Percentiles rank a stretch among this genome's conserved stretches.
These are phyloP conservation scores for Clitopilus hobsonii DNA, from an alignment of 768 basidiomycete genomes.

Conservation along the genomic window DNA sequence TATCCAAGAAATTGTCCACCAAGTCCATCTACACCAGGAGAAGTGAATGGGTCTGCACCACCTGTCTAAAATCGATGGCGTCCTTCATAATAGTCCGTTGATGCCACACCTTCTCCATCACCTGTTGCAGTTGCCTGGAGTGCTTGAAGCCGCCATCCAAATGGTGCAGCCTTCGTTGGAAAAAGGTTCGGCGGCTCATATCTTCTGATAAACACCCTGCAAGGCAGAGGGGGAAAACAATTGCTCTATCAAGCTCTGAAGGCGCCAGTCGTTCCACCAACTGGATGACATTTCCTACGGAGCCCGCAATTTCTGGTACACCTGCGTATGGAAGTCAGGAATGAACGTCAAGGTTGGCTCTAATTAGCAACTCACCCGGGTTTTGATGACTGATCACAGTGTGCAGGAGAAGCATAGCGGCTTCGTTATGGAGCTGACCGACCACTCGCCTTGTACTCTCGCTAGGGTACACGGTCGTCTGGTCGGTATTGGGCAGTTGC, in stretches of 20 bases:
- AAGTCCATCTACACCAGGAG: conserved; percentile 39
- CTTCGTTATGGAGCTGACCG: conserved; percentile 58
- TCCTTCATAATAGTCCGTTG: conserved; percentile 52
- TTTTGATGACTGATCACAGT: conserved; percentile 64
- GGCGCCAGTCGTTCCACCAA: conserved; percentile 49
- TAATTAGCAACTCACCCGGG: conserved; percentile 49
- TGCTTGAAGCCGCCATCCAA: conserved; percentile 60
- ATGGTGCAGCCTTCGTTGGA: conserved; percentile 50
- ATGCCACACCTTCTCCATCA: conserved; percentile 72
- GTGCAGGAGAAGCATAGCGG: conserved; percentile 63
- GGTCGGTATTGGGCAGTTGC: conserved; percentile 23
- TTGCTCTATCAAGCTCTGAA: conserved; percentile 58
- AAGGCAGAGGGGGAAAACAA: conserved; percentile 72
- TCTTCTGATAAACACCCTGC: conserved; percentile 73
- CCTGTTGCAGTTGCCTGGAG: conserved; percentile 46
- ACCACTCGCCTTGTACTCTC: conserved; percentile 47
- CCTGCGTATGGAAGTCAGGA: conserved; percentile 29
- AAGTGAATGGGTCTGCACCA: conserved; percentile 44
- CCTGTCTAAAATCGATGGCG: conserved; percentile 58
- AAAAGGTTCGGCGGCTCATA: conserved; percentile 48
- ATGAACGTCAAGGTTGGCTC: neutral
- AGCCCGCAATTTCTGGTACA: conserved; percentile 64
- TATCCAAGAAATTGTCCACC: conserved; percentile 4
- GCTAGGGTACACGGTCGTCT: conserved; percentile 24
- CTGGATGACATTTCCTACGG: conserved; percentile 51